phyloP scores from a whole-genome alignment of 2,329 filamentous ascomycete species.

The Aspergillus flavus region DNA sequence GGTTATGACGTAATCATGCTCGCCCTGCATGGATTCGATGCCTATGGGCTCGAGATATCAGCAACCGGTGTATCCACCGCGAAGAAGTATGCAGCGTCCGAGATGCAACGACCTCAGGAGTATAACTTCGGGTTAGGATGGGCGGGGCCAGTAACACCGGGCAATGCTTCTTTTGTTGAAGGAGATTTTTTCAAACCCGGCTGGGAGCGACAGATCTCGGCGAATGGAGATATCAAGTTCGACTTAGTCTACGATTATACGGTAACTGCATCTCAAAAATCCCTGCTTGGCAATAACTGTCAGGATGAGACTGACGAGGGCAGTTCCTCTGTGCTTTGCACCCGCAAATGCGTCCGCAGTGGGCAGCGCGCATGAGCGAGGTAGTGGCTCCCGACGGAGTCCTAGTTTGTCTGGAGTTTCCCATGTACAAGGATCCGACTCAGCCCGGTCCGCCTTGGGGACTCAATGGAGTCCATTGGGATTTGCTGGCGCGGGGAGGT shows the following conservation, averaged over 20 bases:
- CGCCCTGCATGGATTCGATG: constrained; percentile 36
- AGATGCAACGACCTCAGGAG: not conserved
- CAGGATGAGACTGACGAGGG: not conserved
- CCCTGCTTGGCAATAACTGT: not conserved
- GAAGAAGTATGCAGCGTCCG: not conserved
- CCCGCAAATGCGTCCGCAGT: constrained; percentile 53
- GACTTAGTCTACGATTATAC: constrained; percentile 47
- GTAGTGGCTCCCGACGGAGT: constrained; percentile 55
- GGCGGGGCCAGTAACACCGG: not conserved
- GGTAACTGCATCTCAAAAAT: constrained; percentile 41
- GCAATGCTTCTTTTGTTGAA: constrained; percentile 54
- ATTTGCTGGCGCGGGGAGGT: constrained; percentile 33
- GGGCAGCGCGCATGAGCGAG: constrained; percentile 56
- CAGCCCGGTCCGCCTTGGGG: constrained; percentile 45
- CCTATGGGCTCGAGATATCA: constrained; percentile 34
- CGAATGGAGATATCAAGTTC: constrained; percentile 7
- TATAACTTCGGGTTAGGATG: not conserved
- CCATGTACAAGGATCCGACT: constrained; percentile 41
- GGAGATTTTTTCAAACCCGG: constrained; percentile 52
- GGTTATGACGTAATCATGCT: constrained; percentile 38
- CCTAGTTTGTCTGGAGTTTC: constrained; percentile 57
- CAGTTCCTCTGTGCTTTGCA: constrained; percentile 67
- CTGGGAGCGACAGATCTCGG: constrained; percentile 9
- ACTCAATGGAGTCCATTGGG: constrained; percentile 40
- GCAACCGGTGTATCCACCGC: constrained; percentile 22